Conservation (phyloP, 495 filamentous ascomycete species). For the Lophiostoma macrostomum region DNA sequence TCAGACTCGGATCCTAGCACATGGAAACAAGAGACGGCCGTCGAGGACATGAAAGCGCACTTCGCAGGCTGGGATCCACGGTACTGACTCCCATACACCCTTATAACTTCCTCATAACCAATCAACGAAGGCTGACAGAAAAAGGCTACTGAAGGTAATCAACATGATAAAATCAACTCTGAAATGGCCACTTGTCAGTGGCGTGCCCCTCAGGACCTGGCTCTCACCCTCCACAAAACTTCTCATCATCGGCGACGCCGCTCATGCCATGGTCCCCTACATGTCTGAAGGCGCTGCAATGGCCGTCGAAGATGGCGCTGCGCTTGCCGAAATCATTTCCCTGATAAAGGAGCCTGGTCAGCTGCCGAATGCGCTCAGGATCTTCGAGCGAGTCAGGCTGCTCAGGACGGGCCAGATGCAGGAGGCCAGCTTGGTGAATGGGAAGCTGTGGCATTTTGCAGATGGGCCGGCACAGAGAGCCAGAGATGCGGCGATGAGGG, state of each 20-base stretch:
- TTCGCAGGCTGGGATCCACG: conserved; percentile 46
- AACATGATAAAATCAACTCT: conserved; percentile 41
- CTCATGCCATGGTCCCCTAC: conserved; percentile 53
- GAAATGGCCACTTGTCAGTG: conserved; percentile 46
- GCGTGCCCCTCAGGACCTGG: conserved; percentile 39
- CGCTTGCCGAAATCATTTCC: conserved; percentile 33
- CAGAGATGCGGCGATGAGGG: conserved; percentile 45
- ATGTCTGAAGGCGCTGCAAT: conserved; percentile 50
- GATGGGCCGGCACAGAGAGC: conserved; percentile 47
- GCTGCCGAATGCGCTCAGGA: conserved; percentile 16
- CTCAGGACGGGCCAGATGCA: conserved; percentile 33
- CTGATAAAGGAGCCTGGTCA: background rate
- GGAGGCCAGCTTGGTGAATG: conserved; percentile 37
- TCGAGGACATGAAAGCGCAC: conserved; percentile 34
- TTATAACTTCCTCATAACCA: background rate
- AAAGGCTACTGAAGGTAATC: conserved; percentile 43
- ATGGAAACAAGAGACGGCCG: conserved; percentile 27
- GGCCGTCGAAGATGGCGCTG: conserved; percentile 43
- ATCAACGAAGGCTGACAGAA: background rate
- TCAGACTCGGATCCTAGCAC: conserved; percentile 24
- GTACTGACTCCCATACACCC: no score
- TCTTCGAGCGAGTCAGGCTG: conserved; percentile 32
- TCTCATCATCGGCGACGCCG: conserved; percentile 49
- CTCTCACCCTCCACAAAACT: conserved; percentile 31
- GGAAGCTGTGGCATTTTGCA: conserved; percentile 46